These are phyloP conservation scores for Tulasnella sp. DNA, from an alignment of 768 basidiomycete species.

Conservation along the genomic window DNA sequence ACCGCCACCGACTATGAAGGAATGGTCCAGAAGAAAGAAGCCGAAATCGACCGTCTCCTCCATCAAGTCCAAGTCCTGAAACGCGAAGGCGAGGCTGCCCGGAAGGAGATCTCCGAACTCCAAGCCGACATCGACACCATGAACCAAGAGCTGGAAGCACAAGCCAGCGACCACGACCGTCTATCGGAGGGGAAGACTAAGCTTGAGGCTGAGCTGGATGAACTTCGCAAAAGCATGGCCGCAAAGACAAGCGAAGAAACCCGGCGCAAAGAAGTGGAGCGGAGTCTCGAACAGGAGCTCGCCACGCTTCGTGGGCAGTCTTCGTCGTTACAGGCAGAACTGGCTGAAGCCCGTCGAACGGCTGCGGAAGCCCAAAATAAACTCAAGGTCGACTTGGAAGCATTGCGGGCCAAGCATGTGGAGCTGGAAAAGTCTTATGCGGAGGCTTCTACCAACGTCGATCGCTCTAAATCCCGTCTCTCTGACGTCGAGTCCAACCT, in stretches of 20 bases:
- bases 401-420: conserved; percentile 49
- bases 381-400: conserved; percentile 68
- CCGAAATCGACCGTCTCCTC: conserved; percentile 49
- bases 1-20: conserved; percentile 67
- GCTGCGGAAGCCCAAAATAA: conserved; percentile 62
- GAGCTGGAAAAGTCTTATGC: conserved; percentile 53
- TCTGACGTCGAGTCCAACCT: conserved; percentile 43
- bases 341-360: conserved; percentile 53
- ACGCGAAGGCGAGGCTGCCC: conserved; percentile 45
- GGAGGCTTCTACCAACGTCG: conserved; percentile 41
- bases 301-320: conserved; percentile 58
- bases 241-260: conserved; percentile 83
- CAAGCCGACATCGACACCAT: conserved; percentile 61
- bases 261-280: conserved; percentile 73
- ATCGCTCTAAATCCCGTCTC: conserved; percentile 44
- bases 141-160: conserved; percentile 51
- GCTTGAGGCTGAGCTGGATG: conserved; percentile 76
- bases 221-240: conserved; percentile 71
- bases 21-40: conserved; percentile 71
- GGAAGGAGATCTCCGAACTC: conserved; percentile 58
- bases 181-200: conserved; percentile 43
- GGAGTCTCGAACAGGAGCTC: conserved; percentile 81
- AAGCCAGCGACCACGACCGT: conserved; percentile 49
- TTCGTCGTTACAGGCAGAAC: conserved; percentile 52
- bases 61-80: conserved; percentile 49